Evolutionary conservation across 306 rosid genomes (phyloP).

Genomic region (Vigna reflexopilosa): DNA sequence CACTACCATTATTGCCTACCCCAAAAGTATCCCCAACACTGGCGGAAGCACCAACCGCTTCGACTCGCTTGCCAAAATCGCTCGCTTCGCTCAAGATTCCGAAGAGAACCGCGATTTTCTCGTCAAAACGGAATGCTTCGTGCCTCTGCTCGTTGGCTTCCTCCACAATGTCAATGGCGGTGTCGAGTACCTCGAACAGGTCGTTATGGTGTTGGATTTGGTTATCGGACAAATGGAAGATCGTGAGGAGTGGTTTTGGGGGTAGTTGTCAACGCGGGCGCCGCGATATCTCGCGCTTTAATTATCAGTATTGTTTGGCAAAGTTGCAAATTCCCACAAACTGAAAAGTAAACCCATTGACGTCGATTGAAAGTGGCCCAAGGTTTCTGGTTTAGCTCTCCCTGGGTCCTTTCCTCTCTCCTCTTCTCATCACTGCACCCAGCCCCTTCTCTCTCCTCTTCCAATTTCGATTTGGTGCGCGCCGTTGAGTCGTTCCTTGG

Average conservation of each 20-base stretch:
- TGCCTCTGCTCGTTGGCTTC: too few species aligned
- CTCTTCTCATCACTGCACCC: background rate
- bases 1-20: slow-evolving; percentile 44
- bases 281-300: background rate
- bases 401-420: background rate
- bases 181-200: too few species aligned
- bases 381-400: slow-evolving; percentile 14
- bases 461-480: slow-evolving; percentile 67
- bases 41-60: slow-evolving; percentile 51
- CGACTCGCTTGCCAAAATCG: too few species aligned
- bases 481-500: slow-evolving; percentile 67
- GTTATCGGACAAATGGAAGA: too few species aligned
- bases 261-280: slow-evolving; percentile 32
- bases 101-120: too few species aligned
- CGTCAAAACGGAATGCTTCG: too few species aligned
- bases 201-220: too few species aligned
- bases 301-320: background rate
- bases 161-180: too few species aligned
- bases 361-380: slow-evolving; percentile 17
- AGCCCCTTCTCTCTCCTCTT: background rate
- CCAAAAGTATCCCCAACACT: slow-evolving; percentile 69
- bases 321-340: background rate
- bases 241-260: background rate
- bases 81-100: too few species aligned
- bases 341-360: background rate